These are phyloP conservation scores for Eucalyptus pumila DNA, from an alignment of 345 rosid species.

Conservation along the genomic window DNA sequence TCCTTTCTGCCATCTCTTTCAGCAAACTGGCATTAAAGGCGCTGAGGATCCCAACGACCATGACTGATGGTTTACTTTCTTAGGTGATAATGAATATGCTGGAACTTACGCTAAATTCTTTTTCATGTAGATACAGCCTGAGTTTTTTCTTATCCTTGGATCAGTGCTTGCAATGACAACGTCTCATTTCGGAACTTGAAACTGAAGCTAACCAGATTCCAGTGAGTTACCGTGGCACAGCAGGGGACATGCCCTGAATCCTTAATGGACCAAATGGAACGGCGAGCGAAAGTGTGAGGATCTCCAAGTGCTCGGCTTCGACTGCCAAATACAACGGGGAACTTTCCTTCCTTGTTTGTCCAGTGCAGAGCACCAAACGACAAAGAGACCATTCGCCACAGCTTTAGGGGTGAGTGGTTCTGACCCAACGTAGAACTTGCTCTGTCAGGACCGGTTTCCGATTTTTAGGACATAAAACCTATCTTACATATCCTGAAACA, in stretches of 20 bases:
- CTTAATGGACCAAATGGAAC: background rate
- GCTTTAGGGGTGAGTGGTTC: background rate
- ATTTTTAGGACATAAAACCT: background rate
- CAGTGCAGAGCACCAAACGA: background rate
- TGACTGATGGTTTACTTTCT: background rate
- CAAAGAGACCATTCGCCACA: background rate
- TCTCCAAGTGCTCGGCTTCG: background rate
- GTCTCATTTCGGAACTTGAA: background rate
- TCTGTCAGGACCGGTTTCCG: accelerated
- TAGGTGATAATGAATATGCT: background rate
- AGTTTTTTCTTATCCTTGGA: background rate
- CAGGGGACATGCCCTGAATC: background rate
- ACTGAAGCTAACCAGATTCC: background rate
- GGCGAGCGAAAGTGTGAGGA: background rate
- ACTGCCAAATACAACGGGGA: background rate
- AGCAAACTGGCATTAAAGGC: background rate
- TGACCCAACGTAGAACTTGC: too few relatives aligned
- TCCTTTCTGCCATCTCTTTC: background rate
- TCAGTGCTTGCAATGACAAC: background rate
- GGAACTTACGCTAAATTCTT: background rate
- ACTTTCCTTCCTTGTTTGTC: background rate
- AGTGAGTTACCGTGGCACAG: accelerated
- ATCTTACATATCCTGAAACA: too few relatives aligned
- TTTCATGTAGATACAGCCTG: background rate
- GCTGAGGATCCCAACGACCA: background rate